Base-by-base conservation (phyloP, 164 flowering plant genomes). In the Piper longum region DNA sequence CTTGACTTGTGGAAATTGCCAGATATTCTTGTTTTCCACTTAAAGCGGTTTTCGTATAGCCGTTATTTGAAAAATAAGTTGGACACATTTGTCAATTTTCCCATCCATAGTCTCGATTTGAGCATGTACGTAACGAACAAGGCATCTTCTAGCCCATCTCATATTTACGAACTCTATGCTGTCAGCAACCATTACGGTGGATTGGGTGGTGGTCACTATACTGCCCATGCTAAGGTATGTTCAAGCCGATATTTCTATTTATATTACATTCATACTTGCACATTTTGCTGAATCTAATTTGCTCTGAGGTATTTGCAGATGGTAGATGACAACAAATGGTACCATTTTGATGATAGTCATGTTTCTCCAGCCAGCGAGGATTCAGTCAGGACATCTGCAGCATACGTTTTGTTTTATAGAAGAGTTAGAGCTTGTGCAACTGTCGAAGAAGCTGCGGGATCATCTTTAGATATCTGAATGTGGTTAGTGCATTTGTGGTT, bases 181-280 rank as follows among this genome's bases (percentile, higher is more conserved):
- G 78, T 95, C 66, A 95, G 91, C 81, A 91, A 95, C 71, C 99
- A 95, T 73, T 95, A 88, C 69, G 99, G 99, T 67, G 97, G 96
- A 65, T 82, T 93, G 62, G 93, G 97, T 62, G 97, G 97, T 16
- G 99, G 99, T 41, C 99, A 93, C 72, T 93, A 93, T 77, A 74
- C 99, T 61, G 97, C 99, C 4, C 80, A 85, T 71, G 90, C 85
- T 1, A 90, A 93, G 97, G 99, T 93, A 78, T 63, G 69, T n/a
- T 9, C 41, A 58, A 14, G 4, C 40, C 4, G 17, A 3, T 8
- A 19, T 16, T 60, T 60, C 62, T 26, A 7, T 41, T 40, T 8
- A 41, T 5, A 39, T 12, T 11, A 40, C 62, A 36, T 19, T 11
- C 19, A 9, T 5, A 19, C 19, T 17, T 17, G 59, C 39, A 11